Evolutionary conservation across 371 early-diverging fungal genomes (phyloP).

Genomic region (Nematocida sp.): DNA sequence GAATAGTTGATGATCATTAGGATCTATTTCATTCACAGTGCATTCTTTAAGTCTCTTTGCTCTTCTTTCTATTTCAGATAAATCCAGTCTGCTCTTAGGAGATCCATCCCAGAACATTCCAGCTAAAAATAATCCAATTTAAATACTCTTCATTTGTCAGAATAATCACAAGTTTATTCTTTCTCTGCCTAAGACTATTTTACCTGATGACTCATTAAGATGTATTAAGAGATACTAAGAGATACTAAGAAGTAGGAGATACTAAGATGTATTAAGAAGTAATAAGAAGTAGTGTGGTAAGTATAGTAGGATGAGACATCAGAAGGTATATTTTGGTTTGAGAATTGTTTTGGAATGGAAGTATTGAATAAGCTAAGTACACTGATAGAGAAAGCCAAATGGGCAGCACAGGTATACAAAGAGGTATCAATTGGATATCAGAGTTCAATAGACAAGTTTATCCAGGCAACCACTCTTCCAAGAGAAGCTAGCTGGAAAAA

Average conservation of each 20-base stretch:
- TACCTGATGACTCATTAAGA: too few relatives aligned
- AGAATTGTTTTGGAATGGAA: constrained; percentile 35
- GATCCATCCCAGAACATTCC: background rate
- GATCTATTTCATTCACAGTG: background rate
- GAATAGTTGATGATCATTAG: constrained; percentile 1
- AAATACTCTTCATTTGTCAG: too few relatives aligned
- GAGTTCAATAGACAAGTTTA: background rate
- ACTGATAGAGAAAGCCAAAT: constrained; percentile 11
- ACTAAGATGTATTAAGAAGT: too few relatives aligned
- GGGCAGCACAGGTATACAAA: constrained; percentile 14
- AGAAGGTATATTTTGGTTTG: too few relatives aligned
- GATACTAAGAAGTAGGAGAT: too few relatives aligned
- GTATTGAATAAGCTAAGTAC: background rate
- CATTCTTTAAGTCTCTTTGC: background rate
- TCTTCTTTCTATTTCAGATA: background rate
- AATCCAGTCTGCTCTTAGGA: background rate
- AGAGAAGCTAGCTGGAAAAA: background rate
- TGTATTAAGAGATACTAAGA: too few relatives aligned
- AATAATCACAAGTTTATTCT: too few relatives aligned
- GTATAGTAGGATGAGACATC: too few relatives aligned
- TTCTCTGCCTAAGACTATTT: too few relatives aligned
- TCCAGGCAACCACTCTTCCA: background rate
- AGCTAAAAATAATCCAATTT: background rate
- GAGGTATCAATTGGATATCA: background rate
- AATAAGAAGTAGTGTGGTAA: too few relatives aligned